phyloP scores from a whole-genome alignment of 176 grass and related monocot genomes.

The Oryza glumipatula region DNA sequence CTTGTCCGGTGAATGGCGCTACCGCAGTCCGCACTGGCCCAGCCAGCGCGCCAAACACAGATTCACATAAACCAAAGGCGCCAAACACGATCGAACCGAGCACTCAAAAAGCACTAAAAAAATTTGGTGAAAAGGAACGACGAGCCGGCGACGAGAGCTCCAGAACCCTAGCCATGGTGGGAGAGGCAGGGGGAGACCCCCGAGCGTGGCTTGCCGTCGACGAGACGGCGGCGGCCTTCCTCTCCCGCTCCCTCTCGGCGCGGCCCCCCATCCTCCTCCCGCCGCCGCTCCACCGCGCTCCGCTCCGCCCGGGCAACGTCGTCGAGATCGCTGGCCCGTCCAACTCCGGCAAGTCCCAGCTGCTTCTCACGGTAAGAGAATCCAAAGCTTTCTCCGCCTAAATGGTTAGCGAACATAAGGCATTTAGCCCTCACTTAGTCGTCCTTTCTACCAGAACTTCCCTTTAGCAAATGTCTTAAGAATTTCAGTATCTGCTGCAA shows the following conservation, averaged over 20 bases:
- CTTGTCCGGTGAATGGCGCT: no score
- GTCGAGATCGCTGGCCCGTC: slow-evolving; percentile 90
- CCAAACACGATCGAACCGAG: slow-evolving; percentile 20
- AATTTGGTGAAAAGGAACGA: not conserved
- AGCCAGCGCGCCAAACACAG: slow-evolving; percentile 15
- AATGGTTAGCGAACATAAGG: not conserved
- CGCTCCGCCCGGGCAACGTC: slow-evolving; percentile 81
- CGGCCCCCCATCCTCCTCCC: slow-evolving; percentile 68
- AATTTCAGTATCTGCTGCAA: not conserved
- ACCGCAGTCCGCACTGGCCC: not conserved
- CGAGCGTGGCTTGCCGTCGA: slow-evolving; percentile 62
- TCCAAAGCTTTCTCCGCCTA: not conserved
- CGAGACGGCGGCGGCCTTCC: slow-evolving; percentile 69
- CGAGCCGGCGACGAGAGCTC: not conserved
- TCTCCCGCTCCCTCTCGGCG: slow-evolving; percentile 61
- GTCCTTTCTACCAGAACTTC: not conserved
- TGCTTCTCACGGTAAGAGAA: slow-evolving; percentile 69
- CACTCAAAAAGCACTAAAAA: slow-evolving; percentile 17
- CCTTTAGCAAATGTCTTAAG: not conserved
- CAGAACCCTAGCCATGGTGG: slow-evolving; percentile 58
- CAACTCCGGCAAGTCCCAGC: slow-evolving; percentile 84
- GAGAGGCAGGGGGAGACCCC: slow-evolving; percentile 36
- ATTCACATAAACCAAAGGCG: not conserved
- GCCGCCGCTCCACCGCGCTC: slow-evolving; percentile 81
- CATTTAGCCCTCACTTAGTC: not conserved